These are phyloP conservation scores for Stipa capillata DNA, from an alignment of 176 grass and related monocot genomes.

Conservation along the genomic window DNA sequence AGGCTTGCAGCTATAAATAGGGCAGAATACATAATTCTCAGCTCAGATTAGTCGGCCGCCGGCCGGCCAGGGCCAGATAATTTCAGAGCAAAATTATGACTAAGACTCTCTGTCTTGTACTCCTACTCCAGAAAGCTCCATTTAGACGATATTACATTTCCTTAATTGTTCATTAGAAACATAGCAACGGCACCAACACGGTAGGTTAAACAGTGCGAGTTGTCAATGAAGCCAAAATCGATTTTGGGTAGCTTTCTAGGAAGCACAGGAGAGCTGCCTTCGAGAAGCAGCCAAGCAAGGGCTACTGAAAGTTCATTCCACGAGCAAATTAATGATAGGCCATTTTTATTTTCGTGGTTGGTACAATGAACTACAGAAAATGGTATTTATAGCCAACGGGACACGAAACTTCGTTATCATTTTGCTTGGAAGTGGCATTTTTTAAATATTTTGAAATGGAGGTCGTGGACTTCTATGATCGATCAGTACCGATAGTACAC, in stretches of 20 bases:
- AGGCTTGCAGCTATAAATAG: neutral
- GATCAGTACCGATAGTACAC: neutral
- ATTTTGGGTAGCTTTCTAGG: neutral
- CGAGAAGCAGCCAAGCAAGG: neutral
- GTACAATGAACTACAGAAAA: neutral
- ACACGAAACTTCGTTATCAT: neutral
- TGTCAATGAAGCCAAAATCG: neutral
- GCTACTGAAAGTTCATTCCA: neutral
- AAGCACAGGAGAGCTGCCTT: neutral
- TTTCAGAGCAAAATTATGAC: neutral
- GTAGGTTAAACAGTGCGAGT: no score
- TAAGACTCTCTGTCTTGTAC: neutral
- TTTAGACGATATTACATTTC: no score
- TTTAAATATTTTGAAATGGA: constrained; percentile 19
- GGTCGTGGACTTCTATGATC: neutral
- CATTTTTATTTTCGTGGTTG: constrained; percentile 8
- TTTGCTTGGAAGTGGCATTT: constrained; percentile 4
- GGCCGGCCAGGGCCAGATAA: neutral
- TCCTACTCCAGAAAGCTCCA: neutral
- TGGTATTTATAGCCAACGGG: neutral
- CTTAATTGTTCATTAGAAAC: no score
- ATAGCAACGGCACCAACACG: no score
- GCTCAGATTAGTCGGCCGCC: neutral
- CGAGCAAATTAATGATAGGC: neutral
- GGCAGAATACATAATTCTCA: neutral